A percentile compares a stretch with the other conserved stretches of the same genome.
Conservation (phyloP, 2,329 filamentous ascomycete species). For the Aspergillus candidus region DNA sequence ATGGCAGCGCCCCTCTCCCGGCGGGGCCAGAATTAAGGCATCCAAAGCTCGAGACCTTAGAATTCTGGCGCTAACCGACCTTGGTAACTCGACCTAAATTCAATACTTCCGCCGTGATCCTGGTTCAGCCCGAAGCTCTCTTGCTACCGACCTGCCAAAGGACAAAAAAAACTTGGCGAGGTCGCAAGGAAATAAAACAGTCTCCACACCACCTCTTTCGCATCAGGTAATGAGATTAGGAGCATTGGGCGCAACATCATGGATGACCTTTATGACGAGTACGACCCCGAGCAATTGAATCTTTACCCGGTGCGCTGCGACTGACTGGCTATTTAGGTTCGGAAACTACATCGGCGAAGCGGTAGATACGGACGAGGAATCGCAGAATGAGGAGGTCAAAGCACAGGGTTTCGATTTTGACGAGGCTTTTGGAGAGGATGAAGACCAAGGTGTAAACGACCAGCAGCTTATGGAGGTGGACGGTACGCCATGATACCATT, state of each 20-base stretch:
- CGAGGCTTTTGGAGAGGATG: constrained; percentile 60
- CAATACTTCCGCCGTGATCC: too few species aligned
- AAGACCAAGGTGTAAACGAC: constrained; percentile 58
- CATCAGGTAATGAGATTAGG: too few species aligned
- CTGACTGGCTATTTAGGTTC: constrained; percentile 56
- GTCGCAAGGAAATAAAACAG: constrained; percentile 9
- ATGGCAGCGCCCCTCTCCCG: too few species aligned
- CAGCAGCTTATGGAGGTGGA: constrained; percentile 94
- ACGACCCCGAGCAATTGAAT: constrained; percentile 16
- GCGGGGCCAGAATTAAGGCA: neutral
- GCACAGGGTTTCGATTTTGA: constrained; percentile 75
- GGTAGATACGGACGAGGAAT: constrained; percentile 79
- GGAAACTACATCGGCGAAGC: constrained; percentile 98
- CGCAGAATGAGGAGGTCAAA: constrained; percentile 65
- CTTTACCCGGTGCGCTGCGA: neutral
- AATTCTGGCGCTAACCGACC: too few species aligned
- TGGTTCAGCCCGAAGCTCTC: too few species aligned
- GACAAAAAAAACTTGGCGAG: neutral
- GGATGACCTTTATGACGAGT: constrained; percentile 99
- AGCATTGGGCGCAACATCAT: constrained; percentile 44
- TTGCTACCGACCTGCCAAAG: too few species aligned
- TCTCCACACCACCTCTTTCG: neutral
- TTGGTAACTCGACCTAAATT: too few species aligned
- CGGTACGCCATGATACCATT: constrained; percentile 43
- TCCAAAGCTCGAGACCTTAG: too few species aligned